phyloP scores from a whole-genome alignment of 2,329 filamentous ascomycete genomes.

The Penicillium sumatraense region DNA sequence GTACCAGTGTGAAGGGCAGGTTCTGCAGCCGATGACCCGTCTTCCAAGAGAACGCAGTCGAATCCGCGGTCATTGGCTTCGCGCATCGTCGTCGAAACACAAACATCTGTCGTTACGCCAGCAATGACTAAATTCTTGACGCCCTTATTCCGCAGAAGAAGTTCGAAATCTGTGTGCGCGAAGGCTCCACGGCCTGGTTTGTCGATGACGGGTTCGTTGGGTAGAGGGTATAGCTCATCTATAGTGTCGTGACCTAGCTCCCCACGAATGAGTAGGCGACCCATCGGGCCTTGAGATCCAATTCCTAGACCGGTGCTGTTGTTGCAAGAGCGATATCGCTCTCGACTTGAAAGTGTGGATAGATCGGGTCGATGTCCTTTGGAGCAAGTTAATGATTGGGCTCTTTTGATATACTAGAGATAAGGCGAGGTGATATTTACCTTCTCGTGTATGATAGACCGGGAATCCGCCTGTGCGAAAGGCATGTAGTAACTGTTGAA shows the following conservation, averaged over 20 bases:
- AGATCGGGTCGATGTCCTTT: slow-evolving; percentile 57
- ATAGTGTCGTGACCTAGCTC: slow-evolving; percentile 63
- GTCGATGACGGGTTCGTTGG: slow-evolving; percentile 57
- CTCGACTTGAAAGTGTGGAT: slow-evolving; percentile 60
- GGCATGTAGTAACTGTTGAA: slow-evolving; percentile 44
- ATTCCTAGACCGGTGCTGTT: slow-evolving; percentile 58
- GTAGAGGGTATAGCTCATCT: slow-evolving; percentile 55
- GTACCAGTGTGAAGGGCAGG: slow-evolving; percentile 46
- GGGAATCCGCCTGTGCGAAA: slow-evolving; percentile 48
- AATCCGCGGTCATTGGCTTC: slow-evolving; percentile 62
- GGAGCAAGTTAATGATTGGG: slow-evolving; percentile 13
- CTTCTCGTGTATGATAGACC: slow-evolving; percentile 53
- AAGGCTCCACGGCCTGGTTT: slow-evolving; percentile 61
- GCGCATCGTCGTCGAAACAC: slow-evolving; percentile 59
- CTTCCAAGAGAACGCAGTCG: slow-evolving; percentile 57
- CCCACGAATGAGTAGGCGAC: slow-evolving; percentile 62
- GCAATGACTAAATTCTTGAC: slow-evolving; percentile 58
- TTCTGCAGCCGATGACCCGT: slow-evolving; percentile 52
- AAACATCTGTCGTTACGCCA: slow-evolving; percentile 62
- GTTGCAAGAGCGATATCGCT: slow-evolving; percentile 58
- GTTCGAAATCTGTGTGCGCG: slow-evolving; percentile 59
- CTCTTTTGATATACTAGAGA: not conserved
- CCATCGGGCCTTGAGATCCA: slow-evolving; percentile 58
- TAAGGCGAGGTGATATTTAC: slow-evolving; percentile 23
- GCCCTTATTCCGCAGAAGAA: slow-evolving; percentile 55